Percentiles rank a stretch among this genome's conserved stretches.
Conservation (phyloP, 345 rosid genomes). For the Camelina hispida region DNA sequence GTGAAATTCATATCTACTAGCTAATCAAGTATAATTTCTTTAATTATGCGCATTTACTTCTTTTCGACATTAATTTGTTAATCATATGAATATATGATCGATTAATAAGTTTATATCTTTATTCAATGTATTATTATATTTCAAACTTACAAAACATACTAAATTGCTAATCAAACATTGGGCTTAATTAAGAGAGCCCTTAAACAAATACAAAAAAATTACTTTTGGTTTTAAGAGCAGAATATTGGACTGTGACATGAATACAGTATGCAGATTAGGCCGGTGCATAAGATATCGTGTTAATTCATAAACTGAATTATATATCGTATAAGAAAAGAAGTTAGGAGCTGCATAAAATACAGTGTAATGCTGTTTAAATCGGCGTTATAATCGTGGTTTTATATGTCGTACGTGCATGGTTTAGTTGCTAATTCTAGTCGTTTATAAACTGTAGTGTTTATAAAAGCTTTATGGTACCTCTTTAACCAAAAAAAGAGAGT, state of each 20-base stretch:
- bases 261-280: background rate
- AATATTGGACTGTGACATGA: background rate
- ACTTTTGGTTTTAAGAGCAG: background rate
- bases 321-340: too few relatives aligned
- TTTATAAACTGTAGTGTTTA: too few relatives aligned
- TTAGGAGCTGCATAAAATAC: background rate
- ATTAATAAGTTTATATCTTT: too few relatives aligned
- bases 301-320: too few relatives aligned
- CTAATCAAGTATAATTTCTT: background rate
- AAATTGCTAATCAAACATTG: background rate
- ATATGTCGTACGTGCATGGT: background rate
- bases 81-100: too few relatives aligned
- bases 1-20: slow-evolving; percentile 19
- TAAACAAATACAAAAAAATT: background rate
- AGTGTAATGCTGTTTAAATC: too few relatives aligned
- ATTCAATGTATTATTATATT: background rate
- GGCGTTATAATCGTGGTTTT: background rate
- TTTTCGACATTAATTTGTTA: too few relatives aligned
- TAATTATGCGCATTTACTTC: background rate
- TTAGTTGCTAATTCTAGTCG: background rate
- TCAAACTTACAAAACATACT: background rate
- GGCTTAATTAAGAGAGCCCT: background rate
- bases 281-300: background rate
- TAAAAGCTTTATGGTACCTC: background rate
- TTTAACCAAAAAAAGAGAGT: background rate